Conservation (phyloP, 1,284 basidiomycete genomes). For the Salmacisia buchloeana region DNA sequence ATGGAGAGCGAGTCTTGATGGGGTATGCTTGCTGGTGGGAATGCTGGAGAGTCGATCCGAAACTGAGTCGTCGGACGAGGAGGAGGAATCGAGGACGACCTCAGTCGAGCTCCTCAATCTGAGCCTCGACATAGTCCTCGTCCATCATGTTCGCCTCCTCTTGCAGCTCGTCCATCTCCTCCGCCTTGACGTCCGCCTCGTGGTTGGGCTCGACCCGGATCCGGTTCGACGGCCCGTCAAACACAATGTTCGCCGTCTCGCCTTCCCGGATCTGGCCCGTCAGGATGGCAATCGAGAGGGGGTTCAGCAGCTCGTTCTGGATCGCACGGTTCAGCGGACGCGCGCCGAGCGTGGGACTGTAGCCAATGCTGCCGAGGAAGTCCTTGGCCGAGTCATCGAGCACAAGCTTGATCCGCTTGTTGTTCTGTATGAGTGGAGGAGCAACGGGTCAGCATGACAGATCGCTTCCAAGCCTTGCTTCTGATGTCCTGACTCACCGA, state of each 20-base stretch:
- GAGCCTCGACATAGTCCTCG: constrained; percentile 1
- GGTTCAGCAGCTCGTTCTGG: constrained; percentile 87
- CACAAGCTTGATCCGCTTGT: constrained; percentile 70
- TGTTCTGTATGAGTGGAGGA: no score
- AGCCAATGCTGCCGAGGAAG: constrained; percentile 64
- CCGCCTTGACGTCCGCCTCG: constrained; percentile 7
- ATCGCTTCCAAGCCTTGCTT: no score
- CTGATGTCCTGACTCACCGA: no score
- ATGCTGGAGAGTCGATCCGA: no score
- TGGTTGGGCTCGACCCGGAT: constrained; percentile 81
- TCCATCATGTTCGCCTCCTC: constrained; percentile 7
- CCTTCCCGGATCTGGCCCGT: constrained; percentile 76
- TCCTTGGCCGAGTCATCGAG: constrained; percentile 72
- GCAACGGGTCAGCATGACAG: no score
- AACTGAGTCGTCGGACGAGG: no score
- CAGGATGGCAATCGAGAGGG: constrained; percentile 79
- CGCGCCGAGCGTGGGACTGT: constrained; percentile 56
- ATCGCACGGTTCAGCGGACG: constrained; percentile 87
- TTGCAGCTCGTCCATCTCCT: background rate
- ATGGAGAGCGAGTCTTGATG: no score
- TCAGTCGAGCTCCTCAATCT: constrained; percentile 3
- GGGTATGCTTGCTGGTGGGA: no score
- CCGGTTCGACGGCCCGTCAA: constrained; percentile 77
- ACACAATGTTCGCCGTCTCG: constrained; percentile 69
- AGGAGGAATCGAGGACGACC: no score